Evolutionary conservation across 2,329 filamentous ascomycete species (phyloP), one percentile per base, ranked within the genome.

Genomic region (Colletotrichum salicis): DNA sequence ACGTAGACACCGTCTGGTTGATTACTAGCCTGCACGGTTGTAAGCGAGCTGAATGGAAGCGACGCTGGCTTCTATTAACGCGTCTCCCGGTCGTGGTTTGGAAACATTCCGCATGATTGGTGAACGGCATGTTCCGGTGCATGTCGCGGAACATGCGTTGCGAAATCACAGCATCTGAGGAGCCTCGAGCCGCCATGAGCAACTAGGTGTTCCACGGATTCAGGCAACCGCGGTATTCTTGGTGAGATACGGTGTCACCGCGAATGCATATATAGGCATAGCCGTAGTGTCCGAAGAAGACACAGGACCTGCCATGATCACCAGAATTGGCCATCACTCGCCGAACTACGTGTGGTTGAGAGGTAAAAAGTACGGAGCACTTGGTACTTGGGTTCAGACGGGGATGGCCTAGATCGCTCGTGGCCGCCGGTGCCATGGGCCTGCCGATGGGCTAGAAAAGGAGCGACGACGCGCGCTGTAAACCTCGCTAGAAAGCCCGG

Each of bases 401-500:
- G 41, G 41, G 37, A 41, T 48, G 41, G 41, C 41, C 37, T 52
- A 31, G 31, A 29, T 37, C 15, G 37, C 48, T 41, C 57, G n/a
- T 35, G 64, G 56, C 55, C 45, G 37, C 31, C 15, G 27, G 19
- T 55, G 35, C 10, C 57, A 41, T 37, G 56, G n/a, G 37, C 56
- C 58, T 54, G 51, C 51, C 51, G 10, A 56, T 11, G 45, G n/a
- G 13, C 10, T 27, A 24, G 19, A 58, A 48, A 45, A 41, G 37
- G 24, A 54, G 54, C 22, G 60, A 66, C 45, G 22, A 52, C 37
- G 61, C 48, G 37, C 64, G 31, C 31, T 29, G 64, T 45, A 52
- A 24, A 54, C 59, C 45, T 62, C 59, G 59, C 59, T 62, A 10
- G 19, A 54, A 54, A 60, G 31, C 31, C n/a, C 64, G 10, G 45